Base-by-base conservation (phyloP, 164 flowering plant genomes). In the Santalum album region DNA sequence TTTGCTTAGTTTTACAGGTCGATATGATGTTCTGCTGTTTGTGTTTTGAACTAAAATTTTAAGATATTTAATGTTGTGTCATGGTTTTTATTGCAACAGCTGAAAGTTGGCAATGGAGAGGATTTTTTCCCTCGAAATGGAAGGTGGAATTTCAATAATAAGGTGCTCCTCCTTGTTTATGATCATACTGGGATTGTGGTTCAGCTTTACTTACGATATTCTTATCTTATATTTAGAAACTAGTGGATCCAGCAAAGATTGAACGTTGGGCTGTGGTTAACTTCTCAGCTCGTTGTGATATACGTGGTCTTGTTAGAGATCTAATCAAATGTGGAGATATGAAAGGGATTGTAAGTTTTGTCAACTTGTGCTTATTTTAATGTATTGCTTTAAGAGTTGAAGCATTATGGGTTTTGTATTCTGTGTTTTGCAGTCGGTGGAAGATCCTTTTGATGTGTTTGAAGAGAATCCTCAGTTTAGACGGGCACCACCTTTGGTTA, bases 241-340 rank as follows among this genome's bases (percentile, higher is more conserved):
- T 89, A 7, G 75, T 78, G n/a, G 67, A 80, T 2, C 92, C 97
- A 0, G 43, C 68, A 1, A 75, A 68, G 52, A 65, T 94, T 2
- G 74, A 77, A 17, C 64, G 78, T 0, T 94, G 99, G 99, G 95
- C 87, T 25, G 72, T 82, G 44, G 95, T 83, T 5, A 90, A 87
- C 56, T 94, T 94, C 62, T 85, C 95, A 17, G 95, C 92, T 0
- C 83, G 92, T 1, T 87, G 96, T 69, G 83, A 94, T 58, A 39
- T 66, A 0, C 66, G 65, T 0, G 48, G 58, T 10, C 85, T 94
- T 42, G 45, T 63, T 7, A 54, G 61, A 6, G 81, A 81, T 60
- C 61, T 90, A 3, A 60, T 53, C 0, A 83, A 64, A 71, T 69
- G 79, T 57, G 96, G 73, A 11, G 63, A 69, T 5, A 63, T 63